These are phyloP conservation scores for Aphelidium insulamus DNA, from an alignment of 371 early-diverging fungal species.

Conservation along the genomic window DNA sequence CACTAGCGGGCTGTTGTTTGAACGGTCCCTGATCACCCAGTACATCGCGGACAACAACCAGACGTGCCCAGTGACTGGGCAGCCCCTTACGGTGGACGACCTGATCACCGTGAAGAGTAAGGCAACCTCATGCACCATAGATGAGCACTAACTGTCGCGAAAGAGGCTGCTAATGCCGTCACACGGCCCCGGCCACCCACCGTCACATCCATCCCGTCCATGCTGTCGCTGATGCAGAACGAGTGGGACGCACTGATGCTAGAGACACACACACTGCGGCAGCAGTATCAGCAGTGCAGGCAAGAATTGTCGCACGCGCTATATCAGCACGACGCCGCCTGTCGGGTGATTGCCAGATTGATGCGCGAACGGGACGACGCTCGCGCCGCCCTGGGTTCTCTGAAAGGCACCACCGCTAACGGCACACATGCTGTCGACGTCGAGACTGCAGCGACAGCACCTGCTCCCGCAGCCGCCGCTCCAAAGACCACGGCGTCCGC, in stretches of 20 bases:
- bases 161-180: constrained; percentile 34
- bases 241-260: constrained; percentile 88
- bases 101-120: constrained; percentile 36
- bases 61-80: constrained; percentile 58
- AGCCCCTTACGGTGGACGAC: constrained; percentile 48
- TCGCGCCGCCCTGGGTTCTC: too few species aligned
- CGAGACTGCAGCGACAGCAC: too few species aligned
- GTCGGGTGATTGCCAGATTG: constrained; percentile 77
- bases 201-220: constrained; percentile 69
- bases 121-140: not conserved
- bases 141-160: constrained; percentile 1
- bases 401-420: too few species aligned
- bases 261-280: constrained; percentile 70
- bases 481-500: too few species aligned
- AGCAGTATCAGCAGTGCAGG: constrained; percentile 69
- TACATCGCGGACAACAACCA: constrained; percentile 52
- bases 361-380: constrained; percentile 76
- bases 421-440: too few species aligned
- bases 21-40: constrained; percentile 63
- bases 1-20: constrained; percentile 63
- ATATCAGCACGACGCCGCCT: constrained; percentile 86
- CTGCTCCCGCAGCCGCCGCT: too few species aligned
- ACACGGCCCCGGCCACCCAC: constrained; percentile 77
- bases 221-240: constrained; percentile 69
- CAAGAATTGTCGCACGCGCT: constrained; percentile 77